Percentiles rank a stretch among this genome's conserved stretches.
These are phyloP conservation scores for Pleochaeta shiraiana DNA, from an alignment of 2,329 filamentous ascomycete genomes.

Conservation along the genomic window DNA sequence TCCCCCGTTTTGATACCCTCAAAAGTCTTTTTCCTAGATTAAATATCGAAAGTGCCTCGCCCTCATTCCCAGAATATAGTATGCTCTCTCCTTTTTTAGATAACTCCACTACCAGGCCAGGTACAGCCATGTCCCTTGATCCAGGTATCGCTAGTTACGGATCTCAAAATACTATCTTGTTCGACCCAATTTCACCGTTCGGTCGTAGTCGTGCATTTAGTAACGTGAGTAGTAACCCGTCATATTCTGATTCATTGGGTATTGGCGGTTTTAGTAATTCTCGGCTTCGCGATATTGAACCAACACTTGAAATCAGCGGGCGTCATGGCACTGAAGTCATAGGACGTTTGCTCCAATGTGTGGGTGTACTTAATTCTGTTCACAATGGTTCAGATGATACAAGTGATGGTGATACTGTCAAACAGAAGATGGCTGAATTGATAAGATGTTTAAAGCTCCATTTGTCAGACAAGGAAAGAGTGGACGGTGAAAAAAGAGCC, in stretches of 20 bases:
- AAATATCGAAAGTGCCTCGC: slow-evolving; percentile 47
- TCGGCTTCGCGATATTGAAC: neutral
- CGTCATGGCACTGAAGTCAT: slow-evolving; percentile 66
- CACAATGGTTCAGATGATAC: slow-evolving; percentile 18
- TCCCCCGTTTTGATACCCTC: slow-evolving; percentile 72
- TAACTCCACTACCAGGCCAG: slow-evolving; percentile 31
- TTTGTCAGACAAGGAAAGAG: slow-evolving; percentile 80
- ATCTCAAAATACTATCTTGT: slow-evolving; percentile 54
- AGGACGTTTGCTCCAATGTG: slow-evolving; percentile 86
- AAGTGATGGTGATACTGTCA: slow-evolving; percentile 36
- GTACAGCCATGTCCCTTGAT: slow-evolving; percentile 56
- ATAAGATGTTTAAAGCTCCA: slow-evolving; percentile 85
- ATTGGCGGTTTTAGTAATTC: neutral
- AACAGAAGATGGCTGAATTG: slow-evolving; percentile 61
- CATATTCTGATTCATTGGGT: neutral
- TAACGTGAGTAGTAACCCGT: slow-evolving; percentile 25
- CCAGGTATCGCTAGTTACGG: slow-evolving; percentile 59
- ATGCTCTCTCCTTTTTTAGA: slow-evolving; percentile 27
- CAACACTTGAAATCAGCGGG: neutral
- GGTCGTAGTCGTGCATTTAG: slow-evolving; percentile 61
- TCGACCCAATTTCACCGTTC: slow-evolving; percentile 32
- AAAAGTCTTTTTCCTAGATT: slow-evolving; percentile 81
- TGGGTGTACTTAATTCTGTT: slow-evolving; percentile 69
- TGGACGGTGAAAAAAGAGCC: slow-evolving; percentile 69
- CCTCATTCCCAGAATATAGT: slow-evolving; percentile 24